Base-by-base conservation (phyloP, 805 yeast genomes). In the Hanseniaspora clermontiae region DNA sequence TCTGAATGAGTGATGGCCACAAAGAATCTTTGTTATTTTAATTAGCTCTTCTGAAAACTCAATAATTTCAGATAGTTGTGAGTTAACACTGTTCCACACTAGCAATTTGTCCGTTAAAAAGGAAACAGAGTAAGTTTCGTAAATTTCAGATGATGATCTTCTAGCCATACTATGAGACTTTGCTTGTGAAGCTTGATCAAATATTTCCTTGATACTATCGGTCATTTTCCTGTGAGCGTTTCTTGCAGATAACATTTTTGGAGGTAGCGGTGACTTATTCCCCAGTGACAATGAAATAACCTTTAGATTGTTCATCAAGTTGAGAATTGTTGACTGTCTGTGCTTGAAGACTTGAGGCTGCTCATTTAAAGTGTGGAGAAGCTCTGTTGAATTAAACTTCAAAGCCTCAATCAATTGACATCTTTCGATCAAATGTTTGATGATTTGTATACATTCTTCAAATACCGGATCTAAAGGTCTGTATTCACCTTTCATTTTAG, bases 1-100 rank as follows among this genome's bases (percentile, higher is more conserved):
- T 60, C 74, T 74, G 61, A 77, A 77, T 60, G 72, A 75, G 57
- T 73, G 70, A 11, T 73, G 76, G 29, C 81, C 81, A 31, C 75
- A 77, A 5, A 77, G 61, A 3, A 72, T 60, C 57, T 72, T 74
- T 0, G 74, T 67, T 34, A 77, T 58, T 49, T 68, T 71, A 6
- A 73, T 57, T 12, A 77, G 63, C 59, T 75, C 79, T 59, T 77
- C 81, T 31, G 74, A 68, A 59, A 75, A 77, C 49, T 73, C 77
- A 45, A 77, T 75, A 38, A 77, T 68, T 59, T 77, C 80, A 58
- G 75, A 79, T 2, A 74, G 63, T 0, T 79, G 78, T 2, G 77
- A 72, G 57, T 73, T 72, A 1, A 77, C 66, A 1, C 81, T 81
- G 61, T 75, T 77, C 81, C 81, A 77, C 55, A 76, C 69, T 60